Evolutionary conservation across 2,329 filamentous ascomycete genomes (phyloP).

Genomic region (Trichoderma cornu-damae): DNA sequence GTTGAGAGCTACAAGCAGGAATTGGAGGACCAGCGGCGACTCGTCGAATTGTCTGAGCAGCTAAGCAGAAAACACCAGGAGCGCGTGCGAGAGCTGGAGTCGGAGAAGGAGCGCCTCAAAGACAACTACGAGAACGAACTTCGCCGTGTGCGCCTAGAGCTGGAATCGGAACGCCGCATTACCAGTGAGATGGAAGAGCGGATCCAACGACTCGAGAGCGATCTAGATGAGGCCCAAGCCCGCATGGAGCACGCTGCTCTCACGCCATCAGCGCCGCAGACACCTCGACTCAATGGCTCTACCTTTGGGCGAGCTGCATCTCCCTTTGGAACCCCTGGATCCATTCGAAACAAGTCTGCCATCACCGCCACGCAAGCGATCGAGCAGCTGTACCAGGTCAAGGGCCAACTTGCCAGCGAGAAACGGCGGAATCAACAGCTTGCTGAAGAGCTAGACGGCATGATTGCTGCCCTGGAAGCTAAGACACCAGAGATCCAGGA

Average conservation of each 20-base stretch:
- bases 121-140: slow-evolving; percentile 61
- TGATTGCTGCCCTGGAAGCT: slow-evolving; percentile 77
- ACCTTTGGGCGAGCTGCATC: slow-evolving; percentile 50
- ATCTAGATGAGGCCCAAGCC: slow-evolving; percentile 50
- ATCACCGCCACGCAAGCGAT: slow-evolving; percentile 59
- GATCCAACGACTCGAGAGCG: slow-evolving; percentile 46
- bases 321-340: slow-evolving; percentile 58
- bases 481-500: slow-evolving; percentile 87
- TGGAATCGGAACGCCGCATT: slow-evolving; percentile 50
- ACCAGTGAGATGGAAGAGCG: slow-evolving; percentile 44
- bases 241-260: slow-evolving; percentile 41
- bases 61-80: slow-evolving; percentile 67
- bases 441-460: slow-evolving; percentile 72
- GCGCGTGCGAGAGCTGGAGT: slow-evolving; percentile 65
- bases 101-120: slow-evolving; percentile 53
- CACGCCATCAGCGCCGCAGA: slow-evolving; percentile 52
- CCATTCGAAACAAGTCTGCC: slow-evolving; percentile 49
- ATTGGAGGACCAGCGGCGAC: slow-evolving; percentile 70
- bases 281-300: slow-evolving; percentile 56
- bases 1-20: slow-evolving; percentile 85
- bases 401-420: slow-evolving; percentile 68
- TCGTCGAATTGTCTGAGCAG: slow-evolving; percentile 77
- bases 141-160: slow-evolving; percentile 50
- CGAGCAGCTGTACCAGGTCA: slow-evolving; percentile 60
- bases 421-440: slow-evolving; percentile 70